Base-by-base conservation (phyloP, 2,329 filamentous ascomycete genomes). In the Tolypocladium pustulatum region DNA sequence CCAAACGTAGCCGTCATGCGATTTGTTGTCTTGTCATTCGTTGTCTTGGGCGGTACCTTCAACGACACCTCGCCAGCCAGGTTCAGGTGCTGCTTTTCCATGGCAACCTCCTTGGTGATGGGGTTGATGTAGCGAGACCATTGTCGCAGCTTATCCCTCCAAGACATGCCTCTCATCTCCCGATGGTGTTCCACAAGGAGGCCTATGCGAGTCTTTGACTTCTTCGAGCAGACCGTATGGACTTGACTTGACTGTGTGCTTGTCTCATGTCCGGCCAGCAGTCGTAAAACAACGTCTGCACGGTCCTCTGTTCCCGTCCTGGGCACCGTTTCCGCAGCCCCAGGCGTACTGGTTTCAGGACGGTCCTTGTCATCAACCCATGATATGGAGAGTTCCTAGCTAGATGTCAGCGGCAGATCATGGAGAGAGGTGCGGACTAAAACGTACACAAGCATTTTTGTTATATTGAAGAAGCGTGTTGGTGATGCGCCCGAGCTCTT, bases 1-100 rank as follows among this genome's bases (percentile, higher is more conserved):
- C 82, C 82, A 63, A 84, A 84, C 3, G 73, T 71, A 13, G 80
- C 79, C 3, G 65, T 68, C 1, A 76, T 75, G 7, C 64, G 57
- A 7, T 34, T 36, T 20, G 34, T 40, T n/a, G 51, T 13, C 20
- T 30, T 9, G 15, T 2, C 10, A 15, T 38, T 30, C 10, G 8
- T 20, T 20, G 55, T n/a, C 22, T 54, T 20, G 22, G n/a, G 20
- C 3, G 22, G 5, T n/a, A 15, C 15, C 4, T 8, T 36, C 25
- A 43, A 37, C 27, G 36, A 46, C 4, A 40, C 1, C n/a, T 13
- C 37, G 7, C 37, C 12, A 55, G 32, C 10, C 2, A 57, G 22
- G n/a, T 52, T 30, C 12, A 58, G 43, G 1, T 22, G 6, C 3
- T 10, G 17, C 1, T 20, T 34, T 20, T 5, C 43, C 9, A 3